These are phyloP conservation scores for Cicer judaicum DNA, from an alignment of 306 rosid genomes.

Conservation along the genomic window DNA sequence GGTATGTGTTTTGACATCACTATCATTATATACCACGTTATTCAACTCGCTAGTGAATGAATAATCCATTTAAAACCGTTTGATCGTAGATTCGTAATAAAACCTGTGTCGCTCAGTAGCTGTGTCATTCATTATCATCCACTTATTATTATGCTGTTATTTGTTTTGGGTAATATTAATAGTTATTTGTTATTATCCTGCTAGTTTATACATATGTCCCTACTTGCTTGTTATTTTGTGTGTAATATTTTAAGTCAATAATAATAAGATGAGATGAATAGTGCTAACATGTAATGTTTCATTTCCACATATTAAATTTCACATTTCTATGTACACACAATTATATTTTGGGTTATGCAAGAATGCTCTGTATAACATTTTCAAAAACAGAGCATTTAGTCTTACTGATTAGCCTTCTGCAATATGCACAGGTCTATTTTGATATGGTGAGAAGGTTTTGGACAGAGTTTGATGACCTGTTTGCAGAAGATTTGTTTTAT, in stretches of 20 bases:
- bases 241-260: background rate
- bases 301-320: background rate
- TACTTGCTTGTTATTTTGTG: background rate
- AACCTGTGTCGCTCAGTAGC: slow-evolving; percentile 5
- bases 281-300: background rate
- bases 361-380: background rate
- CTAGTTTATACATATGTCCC: background rate
- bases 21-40: slow-evolving; percentile 15
- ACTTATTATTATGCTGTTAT: background rate
- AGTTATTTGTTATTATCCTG: no score
- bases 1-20: slow-evolving; percentile 45
- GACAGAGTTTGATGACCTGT: slow-evolving; percentile 90
- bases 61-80: slow-evolving; percentile 8
- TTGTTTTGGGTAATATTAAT: no score
- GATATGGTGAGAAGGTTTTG: slow-evolving; percentile 98
- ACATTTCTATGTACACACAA: background rate
- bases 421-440: slow-evolving; percentile 76
- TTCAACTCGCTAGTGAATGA: slow-evolving; percentile 22
- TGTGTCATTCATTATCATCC: background rate
- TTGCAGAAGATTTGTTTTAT: slow-evolving; percentile 76
- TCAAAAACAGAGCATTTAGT: no score
- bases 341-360: background rate
- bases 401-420: slow-evolving; percentile 42
- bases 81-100: slow-evolving; percentile 14
- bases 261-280: background rate